Evolutionary conservation across 768 basidiomycete genomes (phyloP).

Genomic region (Tulasnella sp.): DNA sequence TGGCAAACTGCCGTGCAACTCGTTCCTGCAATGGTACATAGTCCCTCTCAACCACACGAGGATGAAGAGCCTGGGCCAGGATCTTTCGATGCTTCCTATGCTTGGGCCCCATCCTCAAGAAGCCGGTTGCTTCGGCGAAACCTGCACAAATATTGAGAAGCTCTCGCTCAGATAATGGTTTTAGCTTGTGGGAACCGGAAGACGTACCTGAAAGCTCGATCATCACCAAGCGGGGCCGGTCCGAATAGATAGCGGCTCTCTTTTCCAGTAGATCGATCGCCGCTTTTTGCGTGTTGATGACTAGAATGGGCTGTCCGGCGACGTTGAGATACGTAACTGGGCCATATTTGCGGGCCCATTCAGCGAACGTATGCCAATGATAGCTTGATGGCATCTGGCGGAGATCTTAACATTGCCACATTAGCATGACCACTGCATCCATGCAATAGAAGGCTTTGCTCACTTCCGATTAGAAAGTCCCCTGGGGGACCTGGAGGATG

Average conservation of each 20-base stretch:
- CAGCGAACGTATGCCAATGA: constrained; percentile 3
- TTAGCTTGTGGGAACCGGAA: too few species aligned
- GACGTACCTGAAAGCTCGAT: too few species aligned
- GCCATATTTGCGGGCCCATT: constrained; percentile 15
- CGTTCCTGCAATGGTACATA: not conserved
- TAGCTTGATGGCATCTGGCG: not conserved
- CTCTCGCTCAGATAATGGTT: too few species aligned
- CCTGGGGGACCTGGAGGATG: constrained; percentile 5
- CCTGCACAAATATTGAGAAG: not conserved
- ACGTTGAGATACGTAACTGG: constrained; percentile 7
- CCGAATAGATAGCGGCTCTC: constrained; percentile 25
- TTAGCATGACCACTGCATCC: too few species aligned
- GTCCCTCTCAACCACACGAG: not conserved
- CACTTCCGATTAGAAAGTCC: constrained; percentile 1
- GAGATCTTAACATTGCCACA: not conserved
- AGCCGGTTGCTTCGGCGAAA: not conserved
- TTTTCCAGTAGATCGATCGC: constrained; percentile 33
- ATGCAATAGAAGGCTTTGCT: not conserved
- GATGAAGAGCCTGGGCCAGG: constrained; percentile 6
- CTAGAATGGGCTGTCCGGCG: constrained; percentile 19
- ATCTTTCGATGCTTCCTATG: constrained; percentile 1
- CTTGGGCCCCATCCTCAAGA: not conserved
- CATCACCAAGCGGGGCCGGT: constrained; percentile 22
- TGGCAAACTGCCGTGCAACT: not conserved
- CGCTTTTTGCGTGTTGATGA: constrained; percentile 27